Conservation (phyloP, 2,329 filamentous ascomycete genomes). For the Fusarium bactridioides region DNA sequence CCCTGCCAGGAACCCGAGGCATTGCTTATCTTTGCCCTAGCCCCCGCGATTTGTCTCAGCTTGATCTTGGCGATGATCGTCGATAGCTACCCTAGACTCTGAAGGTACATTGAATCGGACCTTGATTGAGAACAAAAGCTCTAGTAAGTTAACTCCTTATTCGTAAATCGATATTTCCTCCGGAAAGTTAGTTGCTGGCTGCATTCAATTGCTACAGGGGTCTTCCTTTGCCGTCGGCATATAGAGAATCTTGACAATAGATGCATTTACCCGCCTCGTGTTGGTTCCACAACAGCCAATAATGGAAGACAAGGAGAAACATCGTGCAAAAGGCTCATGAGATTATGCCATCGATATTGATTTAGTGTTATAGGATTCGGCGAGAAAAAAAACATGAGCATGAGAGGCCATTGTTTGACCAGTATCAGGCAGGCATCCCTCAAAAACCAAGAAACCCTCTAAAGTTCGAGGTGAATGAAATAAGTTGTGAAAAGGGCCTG, state of each 20-base stretch:
- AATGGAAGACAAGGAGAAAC: neutral
- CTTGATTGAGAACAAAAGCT: neutral
- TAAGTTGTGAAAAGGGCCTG: too few species aligned
- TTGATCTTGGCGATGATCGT: constrained; percentile 1
- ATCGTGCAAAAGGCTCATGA: neutral
- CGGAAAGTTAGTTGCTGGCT: accelerated
- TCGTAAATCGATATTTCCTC: neutral
- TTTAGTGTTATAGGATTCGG: accelerated
- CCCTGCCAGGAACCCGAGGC: constrained; percentile 33
- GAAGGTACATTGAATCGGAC: neutral
- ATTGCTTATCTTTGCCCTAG: constrained; percentile 28
- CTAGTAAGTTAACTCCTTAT: neutral
- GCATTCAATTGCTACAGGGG: accelerated
- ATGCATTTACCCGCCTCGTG: neutral
- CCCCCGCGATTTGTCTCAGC: constrained; percentile 7
- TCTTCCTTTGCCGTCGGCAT: neutral
- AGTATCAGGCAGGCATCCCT: neutral
- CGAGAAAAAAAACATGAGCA: accelerated
- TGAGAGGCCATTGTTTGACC: neutral
- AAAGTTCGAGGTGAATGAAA: accelerated
- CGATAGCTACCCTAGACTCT: neutral
- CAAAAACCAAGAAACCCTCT: neutral
- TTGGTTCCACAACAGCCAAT: neutral
- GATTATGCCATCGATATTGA: neutral
- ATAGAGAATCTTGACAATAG: neutral